Evolutionary conservation across 2,329 filamentous ascomycete species (phyloP).

Genomic region (Myotisia sp.): DNA sequence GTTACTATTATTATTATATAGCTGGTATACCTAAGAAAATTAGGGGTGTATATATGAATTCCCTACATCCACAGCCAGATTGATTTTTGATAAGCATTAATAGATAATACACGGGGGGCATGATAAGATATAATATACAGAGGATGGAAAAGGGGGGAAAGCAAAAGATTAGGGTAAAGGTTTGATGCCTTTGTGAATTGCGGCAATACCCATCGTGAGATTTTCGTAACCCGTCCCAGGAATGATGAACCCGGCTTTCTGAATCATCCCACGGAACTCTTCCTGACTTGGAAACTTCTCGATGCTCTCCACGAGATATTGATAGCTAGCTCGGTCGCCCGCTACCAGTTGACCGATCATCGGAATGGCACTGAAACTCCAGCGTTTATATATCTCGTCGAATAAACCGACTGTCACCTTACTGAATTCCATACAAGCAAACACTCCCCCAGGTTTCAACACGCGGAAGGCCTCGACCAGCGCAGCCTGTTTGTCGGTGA

Average conservation of each 20-base stretch:
- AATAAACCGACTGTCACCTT: constrained; percentile 67
- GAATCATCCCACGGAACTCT: constrained; percentile 53
- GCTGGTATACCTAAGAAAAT: not conserved
- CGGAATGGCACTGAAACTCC: constrained; percentile 90
- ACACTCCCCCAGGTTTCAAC: constrained; percentile 85
- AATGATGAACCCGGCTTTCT: constrained; percentile 63
- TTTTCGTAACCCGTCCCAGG: constrained; percentile 78
- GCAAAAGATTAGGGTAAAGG: constrained; percentile 26
- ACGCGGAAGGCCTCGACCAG: constrained; percentile 74
- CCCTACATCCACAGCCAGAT: not conserved
- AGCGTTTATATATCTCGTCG: constrained; percentile 79
- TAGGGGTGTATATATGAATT: not conserved
- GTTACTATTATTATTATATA: not conserved
- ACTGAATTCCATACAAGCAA: constrained; percentile 91
- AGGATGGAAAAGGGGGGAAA: not conserved
- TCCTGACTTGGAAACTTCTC: constrained; percentile 79
- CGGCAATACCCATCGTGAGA: constrained; percentile 79
- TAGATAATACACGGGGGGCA: not conserved
- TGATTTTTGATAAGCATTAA: too few species aligned
- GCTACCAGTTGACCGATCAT: constrained; percentile 91
- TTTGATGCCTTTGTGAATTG: constrained; percentile 95
- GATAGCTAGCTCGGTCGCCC: constrained; percentile 87
- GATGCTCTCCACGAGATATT: constrained; percentile 97
- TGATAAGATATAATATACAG: constrained; percentile 1
- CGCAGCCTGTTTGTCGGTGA: constrained; percentile 77